Conservation (phyloP, 2,329 filamentous ascomycete genomes). For the Monosporascus sp. region DNA sequence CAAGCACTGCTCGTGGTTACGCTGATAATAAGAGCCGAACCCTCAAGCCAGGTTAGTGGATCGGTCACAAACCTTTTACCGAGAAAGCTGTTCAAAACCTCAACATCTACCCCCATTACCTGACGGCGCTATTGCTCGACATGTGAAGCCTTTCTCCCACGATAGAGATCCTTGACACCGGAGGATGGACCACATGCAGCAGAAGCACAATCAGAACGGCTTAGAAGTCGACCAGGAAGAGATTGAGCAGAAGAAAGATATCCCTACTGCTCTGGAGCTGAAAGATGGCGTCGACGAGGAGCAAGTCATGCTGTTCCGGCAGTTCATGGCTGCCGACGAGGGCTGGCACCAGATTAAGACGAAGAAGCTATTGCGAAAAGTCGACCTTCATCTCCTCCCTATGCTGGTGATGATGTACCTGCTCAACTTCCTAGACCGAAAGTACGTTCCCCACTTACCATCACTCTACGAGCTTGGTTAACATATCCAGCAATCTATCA, state of each 20-base stretch:
- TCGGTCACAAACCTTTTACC: no score
- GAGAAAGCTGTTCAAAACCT: no score
- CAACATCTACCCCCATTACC: no score
- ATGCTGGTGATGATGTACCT: conserved; percentile 51
- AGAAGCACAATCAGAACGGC: neutral
- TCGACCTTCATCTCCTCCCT: conserved; percentile 48
- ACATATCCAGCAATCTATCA: conserved; percentile 38
- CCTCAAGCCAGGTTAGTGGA: no score
- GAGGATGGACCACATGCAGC: neutral
- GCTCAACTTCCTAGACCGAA: conserved; percentile 49
- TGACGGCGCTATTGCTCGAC: no score
- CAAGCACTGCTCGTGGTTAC: no score
- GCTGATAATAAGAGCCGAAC: no score
- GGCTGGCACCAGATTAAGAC: conserved; percentile 25
- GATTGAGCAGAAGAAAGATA: conserved; percentile 10
- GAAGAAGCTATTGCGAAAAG: conserved; percentile 40
- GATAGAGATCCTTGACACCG: neutral
- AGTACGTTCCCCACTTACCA: conserved; percentile 12
- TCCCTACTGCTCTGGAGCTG: neutral
- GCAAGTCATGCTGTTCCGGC: conserved; percentile 16
- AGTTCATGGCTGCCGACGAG: conserved; percentile 20
- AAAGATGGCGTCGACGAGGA: conserved; percentile 18
- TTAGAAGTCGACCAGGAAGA: conserved; percentile 4
- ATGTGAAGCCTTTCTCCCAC: no score
- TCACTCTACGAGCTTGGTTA: neutral